Percentiles rank a stretch among this genome's conserved stretches.
Evolutionary conservation across 352 stramenopile species (phyloP).

Genomic region (Pythium aristosporum): DNA sequence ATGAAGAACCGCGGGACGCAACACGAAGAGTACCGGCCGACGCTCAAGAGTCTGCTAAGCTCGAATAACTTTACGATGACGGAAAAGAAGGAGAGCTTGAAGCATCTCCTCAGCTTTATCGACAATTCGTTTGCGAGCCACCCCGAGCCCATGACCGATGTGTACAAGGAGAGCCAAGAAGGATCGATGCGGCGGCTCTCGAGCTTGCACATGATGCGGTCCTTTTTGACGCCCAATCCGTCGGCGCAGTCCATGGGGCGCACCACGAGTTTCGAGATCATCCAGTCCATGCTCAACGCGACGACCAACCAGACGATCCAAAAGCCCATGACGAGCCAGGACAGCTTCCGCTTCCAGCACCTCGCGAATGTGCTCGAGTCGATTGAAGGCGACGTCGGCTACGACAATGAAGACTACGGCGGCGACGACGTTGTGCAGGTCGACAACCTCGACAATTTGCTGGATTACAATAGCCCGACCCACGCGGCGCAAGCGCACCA

Average conservation of each 20-base stretch:
- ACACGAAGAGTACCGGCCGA: conserved; percentile 42
- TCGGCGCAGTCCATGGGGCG: conserved; percentile 50
- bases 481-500: conserved; percentile 17
- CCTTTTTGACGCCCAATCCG: conserved; percentile 54
- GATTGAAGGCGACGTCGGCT: conserved; percentile 79
- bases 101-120: conserved; percentile 79
- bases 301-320: conserved; percentile 84
- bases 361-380: conserved; percentile 73
- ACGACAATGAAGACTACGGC: conserved; percentile 84
- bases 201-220: conserved; percentile 80
- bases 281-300: conserved; percentile 85
- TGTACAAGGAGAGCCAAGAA: conserved; percentile 80
- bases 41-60: conserved; percentile 79
- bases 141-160: conserved; percentile 70
- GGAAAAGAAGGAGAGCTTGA: conserved; percentile 86
- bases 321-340: conserved; percentile 85
- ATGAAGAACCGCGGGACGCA: conserved; percentile 40
- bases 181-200: conserved; percentile 68
- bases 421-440: conserved; percentile 80
- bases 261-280: conserved; percentile 87
- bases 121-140: conserved; percentile 82
- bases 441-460: conserved; percentile 83
- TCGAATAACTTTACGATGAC: conserved; percentile 83
- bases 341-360: conserved; percentile 86
- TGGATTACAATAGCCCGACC: conserved; percentile 67